Conservation (phyloP, 2,329 filamentous ascomycete species). For the Cordyceps sp. region DNA sequence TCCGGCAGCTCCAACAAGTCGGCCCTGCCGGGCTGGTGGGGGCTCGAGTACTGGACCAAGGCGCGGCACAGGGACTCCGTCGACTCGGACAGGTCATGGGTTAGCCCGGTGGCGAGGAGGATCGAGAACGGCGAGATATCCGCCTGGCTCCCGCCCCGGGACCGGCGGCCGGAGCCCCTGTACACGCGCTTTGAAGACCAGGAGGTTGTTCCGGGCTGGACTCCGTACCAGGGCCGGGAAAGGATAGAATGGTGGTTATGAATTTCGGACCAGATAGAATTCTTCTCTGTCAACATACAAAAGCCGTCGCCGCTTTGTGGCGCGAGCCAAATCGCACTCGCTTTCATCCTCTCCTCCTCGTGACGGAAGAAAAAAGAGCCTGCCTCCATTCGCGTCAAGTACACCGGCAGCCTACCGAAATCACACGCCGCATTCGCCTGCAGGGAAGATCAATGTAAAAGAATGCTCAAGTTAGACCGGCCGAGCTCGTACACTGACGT, state of each 20-base stretch:
- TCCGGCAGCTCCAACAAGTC: background rate
- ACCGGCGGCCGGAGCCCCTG: background rate
- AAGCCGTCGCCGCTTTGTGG: too few relatives aligned
- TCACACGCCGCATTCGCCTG: background rate
- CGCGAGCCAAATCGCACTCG: too few relatives aligned
- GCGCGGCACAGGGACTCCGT: background rate
- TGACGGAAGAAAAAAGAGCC: background rate
- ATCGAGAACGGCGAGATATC: constrained; percentile 3
- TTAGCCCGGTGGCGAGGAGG: constrained; percentile 5
- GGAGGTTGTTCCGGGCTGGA: too few relatives aligned
- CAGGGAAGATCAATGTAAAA: too few relatives aligned
- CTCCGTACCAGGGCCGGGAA: too few relatives aligned
- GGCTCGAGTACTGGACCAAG: background rate
- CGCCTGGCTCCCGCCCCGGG: background rate
- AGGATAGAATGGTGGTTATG: too few relatives aligned
- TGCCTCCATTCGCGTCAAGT: background rate
- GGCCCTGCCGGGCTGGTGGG: background rate
- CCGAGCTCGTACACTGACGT: background rate
- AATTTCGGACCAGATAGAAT: too few relatives aligned
- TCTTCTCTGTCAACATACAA: too few relatives aligned
- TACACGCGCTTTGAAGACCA: background rate
- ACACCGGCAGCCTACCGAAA: background rate
- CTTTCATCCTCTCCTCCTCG: too few relatives aligned
- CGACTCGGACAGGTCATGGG: constrained; percentile 6
- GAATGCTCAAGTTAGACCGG: background rate